Percentiles rank a stretch among this genome's conserved stretches.
These are phyloP conservation scores for Lepidium didymum DNA, from an alignment of 345 rosid species.

Conservation along the genomic window DNA sequence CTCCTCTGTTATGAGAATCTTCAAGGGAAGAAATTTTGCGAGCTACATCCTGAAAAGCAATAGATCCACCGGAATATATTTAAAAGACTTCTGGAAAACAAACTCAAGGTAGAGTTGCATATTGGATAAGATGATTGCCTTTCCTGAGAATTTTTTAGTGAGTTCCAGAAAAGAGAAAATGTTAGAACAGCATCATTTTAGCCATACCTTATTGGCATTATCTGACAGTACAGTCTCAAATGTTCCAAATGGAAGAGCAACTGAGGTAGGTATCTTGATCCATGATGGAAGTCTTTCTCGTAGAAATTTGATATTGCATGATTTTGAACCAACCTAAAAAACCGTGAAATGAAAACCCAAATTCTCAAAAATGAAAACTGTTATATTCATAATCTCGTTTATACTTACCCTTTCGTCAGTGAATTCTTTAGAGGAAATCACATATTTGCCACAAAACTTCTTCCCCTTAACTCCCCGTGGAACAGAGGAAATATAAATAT, in stretches of 20 bases:
- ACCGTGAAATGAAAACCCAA: background rate
- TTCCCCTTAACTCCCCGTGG: constrained; percentile 56
- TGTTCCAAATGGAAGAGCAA: constrained; percentile 87
- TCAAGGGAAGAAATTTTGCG: constrained; percentile 28
- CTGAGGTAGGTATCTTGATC: constrained; percentile 89
- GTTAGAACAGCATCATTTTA: constrained; percentile 8
- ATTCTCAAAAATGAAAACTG: background rate
- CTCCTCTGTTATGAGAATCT: constrained; percentile 38
- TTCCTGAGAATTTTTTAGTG: background rate
- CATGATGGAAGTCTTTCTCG: constrained; percentile 83
- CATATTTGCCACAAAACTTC: constrained; percentile 69
- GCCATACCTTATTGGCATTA: constrained; percentile 52
- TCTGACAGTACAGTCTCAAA: constrained; percentile 79
- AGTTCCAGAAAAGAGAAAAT: background rate
- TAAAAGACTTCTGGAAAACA: background rate
- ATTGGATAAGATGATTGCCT: background rate
- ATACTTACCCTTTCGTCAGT: constrained; percentile 60
- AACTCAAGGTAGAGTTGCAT: background rate
- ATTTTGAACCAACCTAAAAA: constrained; percentile 90
- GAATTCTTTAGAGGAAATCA: constrained; percentile 78
- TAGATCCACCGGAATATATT: background rate
- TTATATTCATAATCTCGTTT: background rate
- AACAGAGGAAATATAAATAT: constrained; percentile 19
- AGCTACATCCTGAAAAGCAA: constrained; percentile 35
- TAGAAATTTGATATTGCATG: constrained; percentile 73